Evolutionary conservation across 73 alveolate genomes (phyloP).

Genomic region (Paramecium sexaurelia): DNA sequence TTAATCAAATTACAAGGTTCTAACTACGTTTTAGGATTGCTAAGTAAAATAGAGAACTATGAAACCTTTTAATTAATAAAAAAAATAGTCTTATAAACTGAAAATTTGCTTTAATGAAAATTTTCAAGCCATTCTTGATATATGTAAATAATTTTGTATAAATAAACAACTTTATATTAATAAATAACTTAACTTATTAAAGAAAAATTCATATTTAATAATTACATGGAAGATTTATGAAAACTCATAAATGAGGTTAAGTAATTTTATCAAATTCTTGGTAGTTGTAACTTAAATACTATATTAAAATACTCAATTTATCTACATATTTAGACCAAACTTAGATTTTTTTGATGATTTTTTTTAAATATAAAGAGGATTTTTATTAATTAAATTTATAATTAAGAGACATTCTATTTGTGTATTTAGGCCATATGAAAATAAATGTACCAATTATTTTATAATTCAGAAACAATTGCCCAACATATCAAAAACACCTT

Average conservation of each 20-base stretch:
- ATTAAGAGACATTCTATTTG: not conserved
- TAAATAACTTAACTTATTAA: too few relatives aligned
- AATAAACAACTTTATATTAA: too few relatives aligned
- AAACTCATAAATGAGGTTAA: too few relatives aligned
- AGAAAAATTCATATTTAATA: too few relatives aligned
- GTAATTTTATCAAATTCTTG: too few relatives aligned
- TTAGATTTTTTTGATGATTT: not conserved
- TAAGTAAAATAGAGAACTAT: not conserved
- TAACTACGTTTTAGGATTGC: not conserved
- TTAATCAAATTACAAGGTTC: not conserved
- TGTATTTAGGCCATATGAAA: not conserved
- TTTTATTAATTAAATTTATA: not conserved
- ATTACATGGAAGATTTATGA: too few relatives aligned
- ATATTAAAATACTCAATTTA: too few relatives aligned
- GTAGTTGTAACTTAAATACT: too few relatives aligned
- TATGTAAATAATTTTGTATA: not conserved
- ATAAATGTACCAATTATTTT: not conserved
- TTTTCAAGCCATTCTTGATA: not conserved
- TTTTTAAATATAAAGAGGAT: too few relatives aligned
- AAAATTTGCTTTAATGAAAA: not conserved
- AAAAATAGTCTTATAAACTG: not conserved
- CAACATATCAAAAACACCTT: not conserved
- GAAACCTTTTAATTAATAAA: not conserved
- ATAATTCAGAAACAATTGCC: not conserved
- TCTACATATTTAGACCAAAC: not conserved